Conservation (phyloP, 345 rosid genomes). For the Eucalyptus urophylla region DNA sequence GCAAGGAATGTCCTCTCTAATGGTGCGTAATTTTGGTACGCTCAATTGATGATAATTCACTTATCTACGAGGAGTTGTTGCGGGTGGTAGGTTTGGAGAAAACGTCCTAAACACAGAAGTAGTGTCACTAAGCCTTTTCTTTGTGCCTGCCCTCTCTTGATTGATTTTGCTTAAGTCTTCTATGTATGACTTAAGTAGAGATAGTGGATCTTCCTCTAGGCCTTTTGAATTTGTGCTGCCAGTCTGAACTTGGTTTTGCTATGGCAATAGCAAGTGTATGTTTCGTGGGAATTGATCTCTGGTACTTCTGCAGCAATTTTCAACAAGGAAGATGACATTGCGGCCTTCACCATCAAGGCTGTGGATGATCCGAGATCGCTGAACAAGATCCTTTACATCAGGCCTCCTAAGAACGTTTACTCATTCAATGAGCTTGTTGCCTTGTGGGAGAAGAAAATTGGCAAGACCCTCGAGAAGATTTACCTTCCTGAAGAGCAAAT, state of each 20-base stretch:
- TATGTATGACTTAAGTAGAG: neutral
- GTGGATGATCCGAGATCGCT: conserved; percentile 51
- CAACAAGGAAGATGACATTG: conserved; percentile 50
- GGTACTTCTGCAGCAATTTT: conserved; percentile 8
- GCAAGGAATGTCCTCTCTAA: neutral
- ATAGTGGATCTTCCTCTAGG: neutral
- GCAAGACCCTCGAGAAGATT: conserved; percentile 34
- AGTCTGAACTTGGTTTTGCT: neutral
- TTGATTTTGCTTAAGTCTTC: neutral
- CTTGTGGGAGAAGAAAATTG: conserved; percentile 68
- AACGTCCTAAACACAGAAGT: neutral
- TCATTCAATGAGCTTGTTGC: conserved; percentile 43
- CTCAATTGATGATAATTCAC: neutral
- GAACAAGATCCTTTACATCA: conserved; percentile 38
- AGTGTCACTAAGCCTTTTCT: neutral
- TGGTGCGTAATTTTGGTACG: neutral
- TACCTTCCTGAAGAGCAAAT: conserved; percentile 43
- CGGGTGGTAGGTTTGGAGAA: neutral
- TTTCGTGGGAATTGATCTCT: neutral
- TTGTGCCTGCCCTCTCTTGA: neutral
- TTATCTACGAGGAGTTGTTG: neutral
- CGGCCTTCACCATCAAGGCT: conserved; percentile 31
- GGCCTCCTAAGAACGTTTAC: conserved; percentile 36
- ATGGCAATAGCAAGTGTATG: neutral
- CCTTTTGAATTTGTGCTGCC: neutral